These are phyloP conservation scores for Neltuma alba DNA, from an alignment of 306 rosid species.

Conservation along the genomic window DNA sequence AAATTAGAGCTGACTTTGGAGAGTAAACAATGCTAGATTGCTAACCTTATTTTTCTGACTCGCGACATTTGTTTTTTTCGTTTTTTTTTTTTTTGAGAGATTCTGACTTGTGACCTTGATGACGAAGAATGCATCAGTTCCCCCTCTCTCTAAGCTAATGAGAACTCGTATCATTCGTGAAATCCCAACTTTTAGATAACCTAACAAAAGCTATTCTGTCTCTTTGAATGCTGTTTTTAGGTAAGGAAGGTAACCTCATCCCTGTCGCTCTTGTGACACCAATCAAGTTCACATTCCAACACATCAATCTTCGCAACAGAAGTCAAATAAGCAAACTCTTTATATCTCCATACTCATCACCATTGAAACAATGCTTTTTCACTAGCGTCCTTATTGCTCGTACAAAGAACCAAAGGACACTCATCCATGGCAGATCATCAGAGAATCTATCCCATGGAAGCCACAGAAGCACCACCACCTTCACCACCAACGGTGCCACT, in stretches of 20 bases:
- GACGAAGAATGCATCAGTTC: neutral
- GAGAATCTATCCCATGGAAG: slow-evolving; percentile 62
- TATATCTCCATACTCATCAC: neutral
- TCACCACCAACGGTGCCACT: slow-evolving; percentile 44
- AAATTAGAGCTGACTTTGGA: neutral
- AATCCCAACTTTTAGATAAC: slow-evolving; percentile 5
- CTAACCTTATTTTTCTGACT: neutral
- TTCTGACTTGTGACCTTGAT: neutral
- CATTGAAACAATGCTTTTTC: neutral
- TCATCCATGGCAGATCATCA: slow-evolving; percentile 63
- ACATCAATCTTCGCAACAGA: slow-evolving; percentile 1
- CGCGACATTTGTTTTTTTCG: no score
- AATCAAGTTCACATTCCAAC: slow-evolving; percentile 16
- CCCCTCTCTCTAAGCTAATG: neutral
- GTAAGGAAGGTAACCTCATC: slow-evolving; percentile 58
- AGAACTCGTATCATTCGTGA: neutral
- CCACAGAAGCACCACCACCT: slow-evolving; percentile 45
- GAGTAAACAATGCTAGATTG: neutral
- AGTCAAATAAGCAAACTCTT: slow-evolving; percentile 39
- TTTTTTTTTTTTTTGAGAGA: no score
- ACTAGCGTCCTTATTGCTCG: neutral
- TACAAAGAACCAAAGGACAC: slow-evolving; percentile 5
- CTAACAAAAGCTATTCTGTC: slow-evolving; percentile 26
- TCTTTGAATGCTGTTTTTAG: slow-evolving; percentile 40
- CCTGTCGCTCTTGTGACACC: slow-evolving; percentile 25